Conservation (phyloP, 805 yeast species). For the Diddensiella transvaalensis region DNA sequence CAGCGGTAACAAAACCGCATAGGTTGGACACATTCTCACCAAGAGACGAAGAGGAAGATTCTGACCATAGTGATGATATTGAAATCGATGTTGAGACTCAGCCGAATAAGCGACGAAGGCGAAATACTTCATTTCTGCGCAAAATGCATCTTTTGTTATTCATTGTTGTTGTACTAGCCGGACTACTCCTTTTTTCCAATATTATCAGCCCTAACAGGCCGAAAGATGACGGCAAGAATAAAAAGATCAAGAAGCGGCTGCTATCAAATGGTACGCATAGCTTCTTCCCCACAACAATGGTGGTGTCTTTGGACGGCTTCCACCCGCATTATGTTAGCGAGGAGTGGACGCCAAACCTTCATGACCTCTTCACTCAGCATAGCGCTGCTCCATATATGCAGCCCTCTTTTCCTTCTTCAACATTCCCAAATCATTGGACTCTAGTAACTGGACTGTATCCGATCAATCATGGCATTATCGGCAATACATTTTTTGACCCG, state of each 20-base stretch:
- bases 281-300: slow-evolving; percentile 74
- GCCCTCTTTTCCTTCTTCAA: slow-evolving; percentile 84
- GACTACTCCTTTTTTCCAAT: slow-evolving; percentile 15
- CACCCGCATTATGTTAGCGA: slow-evolving; percentile 81
- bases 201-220: slow-evolving; percentile 1
- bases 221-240: not conserved
- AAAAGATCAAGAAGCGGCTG: slow-evolving; percentile 10
- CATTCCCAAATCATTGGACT: slow-evolving; percentile 92
- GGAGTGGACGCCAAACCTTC: slow-evolving; percentile 66
- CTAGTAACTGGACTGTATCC: slow-evolving; percentile 84
- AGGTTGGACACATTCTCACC: not conserved
- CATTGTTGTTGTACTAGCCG: slow-evolving; percentile 13
- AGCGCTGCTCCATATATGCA: slow-evolving; percentile 77
- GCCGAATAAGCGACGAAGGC: slow-evolving; percentile 16
- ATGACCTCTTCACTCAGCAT: slow-evolving; percentile 48
- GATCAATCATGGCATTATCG: slow-evolving; percentile 79
- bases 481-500: slow-evolving; percentile 75
- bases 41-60: slow-evolving; percentile 10
- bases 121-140: slow-evolving; percentile 7
- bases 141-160: slow-evolving; percentile 14
- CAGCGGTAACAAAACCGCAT: not conserved
- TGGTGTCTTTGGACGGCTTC: slow-evolving; percentile 83
- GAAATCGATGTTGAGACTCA: slow-evolving; percentile 24
- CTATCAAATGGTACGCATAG: slow-evolving; percentile 58
- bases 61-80: slow-evolving; percentile 17